phyloP scores from a whole-genome alignment of 2,329 filamentous ascomycete species.

The Alternaria ethzedia region DNA sequence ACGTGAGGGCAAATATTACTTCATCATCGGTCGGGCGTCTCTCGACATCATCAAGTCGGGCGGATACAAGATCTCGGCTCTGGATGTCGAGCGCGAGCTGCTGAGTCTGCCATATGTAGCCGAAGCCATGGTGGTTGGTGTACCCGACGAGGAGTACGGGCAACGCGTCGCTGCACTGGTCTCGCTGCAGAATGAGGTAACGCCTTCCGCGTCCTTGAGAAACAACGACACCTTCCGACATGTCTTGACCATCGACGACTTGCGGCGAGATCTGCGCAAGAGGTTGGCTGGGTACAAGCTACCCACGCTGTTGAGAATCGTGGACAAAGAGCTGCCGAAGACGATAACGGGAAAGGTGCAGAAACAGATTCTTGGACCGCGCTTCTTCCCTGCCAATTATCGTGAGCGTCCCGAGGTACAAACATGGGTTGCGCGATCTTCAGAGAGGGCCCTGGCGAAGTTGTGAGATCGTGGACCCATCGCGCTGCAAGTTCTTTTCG shows the following conservation, averaged over 20 bases:
- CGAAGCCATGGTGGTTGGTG: conserved; percentile 61
- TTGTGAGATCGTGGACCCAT: conserved; percentile 10
- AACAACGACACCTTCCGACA: conserved; percentile 18
- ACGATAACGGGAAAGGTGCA: conserved; percentile 58
- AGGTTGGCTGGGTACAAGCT: conserved; percentile 57
- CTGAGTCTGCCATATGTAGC: conserved; percentile 56
- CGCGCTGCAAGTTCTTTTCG: not conserved
- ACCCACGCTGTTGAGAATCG: conserved; percentile 55
- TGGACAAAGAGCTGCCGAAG: conserved; percentile 57
- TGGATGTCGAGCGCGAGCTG: conserved; percentile 62
- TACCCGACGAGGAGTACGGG: conserved; percentile 61
- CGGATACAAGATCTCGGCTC: conserved; percentile 62
- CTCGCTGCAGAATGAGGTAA: conserved; percentile 46
- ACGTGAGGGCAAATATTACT: conserved; percentile 56
- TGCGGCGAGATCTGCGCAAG: conserved; percentile 53
- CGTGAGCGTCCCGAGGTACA: conserved; percentile 35
- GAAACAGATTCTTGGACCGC: conserved; percentile 55
- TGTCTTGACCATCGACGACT: conserved; percentile 47
- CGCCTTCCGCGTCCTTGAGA: conserved; percentile 28
- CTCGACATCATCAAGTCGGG: conserved; percentile 63
- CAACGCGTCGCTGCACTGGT: conserved; percentile 63
- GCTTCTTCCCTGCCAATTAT: conserved; percentile 45
- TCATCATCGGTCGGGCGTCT: conserved; percentile 60
- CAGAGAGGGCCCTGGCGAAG: conserved; percentile 27
- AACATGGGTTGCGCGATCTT: conserved; percentile 27